phyloP scores from a whole-genome alignment of 139 green algal species.

The Coelastrella sp. region DNA sequence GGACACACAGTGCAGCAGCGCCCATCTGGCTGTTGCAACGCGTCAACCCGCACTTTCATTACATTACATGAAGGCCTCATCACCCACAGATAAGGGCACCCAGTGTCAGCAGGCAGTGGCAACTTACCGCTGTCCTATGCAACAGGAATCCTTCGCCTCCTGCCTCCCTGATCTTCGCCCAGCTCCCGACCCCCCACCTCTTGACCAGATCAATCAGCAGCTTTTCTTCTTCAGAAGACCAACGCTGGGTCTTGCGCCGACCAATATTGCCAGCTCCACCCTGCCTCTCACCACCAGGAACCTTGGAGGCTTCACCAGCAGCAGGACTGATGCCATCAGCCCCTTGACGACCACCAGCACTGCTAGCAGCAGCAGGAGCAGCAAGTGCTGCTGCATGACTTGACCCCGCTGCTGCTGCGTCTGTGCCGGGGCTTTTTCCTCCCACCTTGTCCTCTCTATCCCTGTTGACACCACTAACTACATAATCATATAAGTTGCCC shows the following conservation, averaged over 20 bases:
- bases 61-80: no score
- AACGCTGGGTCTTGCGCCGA: not conserved
- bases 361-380: conserved; percentile 16
- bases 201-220: conserved; percentile 10
- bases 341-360: no score
- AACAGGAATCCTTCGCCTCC: not conserved
- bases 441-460: not conserved
- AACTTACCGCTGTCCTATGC: conserved; percentile 7
- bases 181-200: conserved; percentile 5
- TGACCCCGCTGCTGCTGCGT: not conserved
- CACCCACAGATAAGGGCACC: no score
- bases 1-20: no score
- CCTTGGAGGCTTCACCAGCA: not conserved
- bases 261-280: not conserved
- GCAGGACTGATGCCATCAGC: no score
- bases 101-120: not conserved
- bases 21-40: no score
- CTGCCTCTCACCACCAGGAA: not conserved
- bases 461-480: not conserved
- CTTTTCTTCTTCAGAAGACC: conserved; percentile 9
- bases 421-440: not conserved
- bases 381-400: conserved; percentile 7
- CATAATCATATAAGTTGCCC: not conserved
- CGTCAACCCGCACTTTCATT: no score
- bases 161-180: not conserved